Evolutionary conservation across 75 land plant species (phyloP).

Genomic region (Selaginella tamariscina): DNA sequence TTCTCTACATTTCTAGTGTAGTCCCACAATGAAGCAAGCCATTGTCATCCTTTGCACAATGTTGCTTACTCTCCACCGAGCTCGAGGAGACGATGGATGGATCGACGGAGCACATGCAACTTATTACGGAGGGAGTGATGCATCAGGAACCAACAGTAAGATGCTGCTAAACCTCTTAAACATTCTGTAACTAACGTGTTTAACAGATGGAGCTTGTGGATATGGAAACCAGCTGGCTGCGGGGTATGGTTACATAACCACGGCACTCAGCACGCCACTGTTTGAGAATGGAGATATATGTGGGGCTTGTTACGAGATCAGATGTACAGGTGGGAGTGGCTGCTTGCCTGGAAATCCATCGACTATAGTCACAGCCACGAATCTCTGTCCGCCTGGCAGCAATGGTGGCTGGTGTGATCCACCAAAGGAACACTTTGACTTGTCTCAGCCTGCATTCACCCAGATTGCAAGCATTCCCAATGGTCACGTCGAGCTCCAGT

Average conservation of each 20-base stretch:
- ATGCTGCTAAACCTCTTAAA: too few relatives aligned
- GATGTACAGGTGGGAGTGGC: slow-evolving; percentile 13
- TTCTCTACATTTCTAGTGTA: too few relatives aligned
- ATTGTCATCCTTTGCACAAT: too few relatives aligned
- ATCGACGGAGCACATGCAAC: not conserved
- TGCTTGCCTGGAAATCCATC: slow-evolving; percentile 16
- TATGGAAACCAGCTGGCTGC: slow-evolving; percentile 20
- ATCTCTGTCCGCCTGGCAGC: slow-evolving; percentile 29
- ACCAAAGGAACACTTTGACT: slow-evolving; percentile 26
- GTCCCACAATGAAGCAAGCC: too few relatives aligned
- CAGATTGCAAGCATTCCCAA: slow-evolving; percentile 17
- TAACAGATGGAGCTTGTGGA: slow-evolving; percentile 26
- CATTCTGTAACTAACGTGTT: too few relatives aligned
- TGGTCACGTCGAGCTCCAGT: slow-evolving; percentile 18
- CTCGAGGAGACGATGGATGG: not conserved
- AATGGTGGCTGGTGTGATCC: slow-evolving; percentile 29
- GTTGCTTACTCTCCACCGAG: too few relatives aligned
- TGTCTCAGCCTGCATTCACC: slow-evolving; percentile 22
- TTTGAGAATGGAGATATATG: slow-evolving; percentile 25
- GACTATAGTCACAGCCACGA: slow-evolving; percentile 27
- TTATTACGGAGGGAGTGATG: not conserved
- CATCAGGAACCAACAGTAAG: not conserved
- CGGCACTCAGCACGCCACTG: slow-evolving; percentile 25
- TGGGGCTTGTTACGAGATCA: slow-evolving; percentile 24
- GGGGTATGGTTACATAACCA: slow-evolving; percentile 21